Conservation (phyloP, 1,284 basidiomycete genomes). For the Erythrobasidium hasegawianum region DNA sequence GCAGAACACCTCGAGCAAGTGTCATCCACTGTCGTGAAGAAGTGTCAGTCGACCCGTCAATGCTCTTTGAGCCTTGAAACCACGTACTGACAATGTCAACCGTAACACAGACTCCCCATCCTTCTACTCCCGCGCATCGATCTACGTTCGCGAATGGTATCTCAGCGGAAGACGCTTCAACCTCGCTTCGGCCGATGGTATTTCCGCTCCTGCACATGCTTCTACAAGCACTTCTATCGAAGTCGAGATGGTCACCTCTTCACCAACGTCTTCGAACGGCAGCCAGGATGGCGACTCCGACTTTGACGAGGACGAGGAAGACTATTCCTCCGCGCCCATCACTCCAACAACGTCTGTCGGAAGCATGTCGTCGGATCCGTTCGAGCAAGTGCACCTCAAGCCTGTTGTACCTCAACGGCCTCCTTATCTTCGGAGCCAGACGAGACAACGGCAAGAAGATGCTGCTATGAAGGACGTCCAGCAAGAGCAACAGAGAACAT, state of each 20-base stretch:
- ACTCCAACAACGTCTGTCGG: conserved; percentile 32
- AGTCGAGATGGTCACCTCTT: conserved; percentile 29
- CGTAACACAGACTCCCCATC: conserved; percentile 71
- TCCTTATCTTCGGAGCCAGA: neutral
- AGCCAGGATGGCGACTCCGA: conserved; percentile 23
- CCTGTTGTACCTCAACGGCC: neutral
- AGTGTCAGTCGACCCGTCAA: conserved; percentile 53
- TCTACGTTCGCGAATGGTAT: conserved; percentile 89
- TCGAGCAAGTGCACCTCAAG: conserved; percentile 5
- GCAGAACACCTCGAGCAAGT: conserved; percentile 80
- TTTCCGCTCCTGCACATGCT: neutral
- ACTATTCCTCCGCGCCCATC: conserved; percentile 13
- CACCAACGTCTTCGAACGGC: conserved; percentile 11
- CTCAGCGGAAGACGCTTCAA: conserved; percentile 53
- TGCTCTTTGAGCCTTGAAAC: neutral
- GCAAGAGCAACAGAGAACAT: neutral
- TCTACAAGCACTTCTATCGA: conserved; percentile 3
- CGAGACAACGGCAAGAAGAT: neutral
- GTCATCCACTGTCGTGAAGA: conserved; percentile 90
- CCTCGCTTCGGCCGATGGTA: neutral
- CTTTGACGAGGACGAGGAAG: conserved; percentile 27
- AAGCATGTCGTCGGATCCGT: conserved; percentile 23
- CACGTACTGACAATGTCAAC: neutral
- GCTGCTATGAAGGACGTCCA: neutral
- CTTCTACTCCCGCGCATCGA: conserved; percentile 91